Conservation (phyloP, 2,329 filamentous ascomycete genomes). For the Cercospora sp. region DNA sequence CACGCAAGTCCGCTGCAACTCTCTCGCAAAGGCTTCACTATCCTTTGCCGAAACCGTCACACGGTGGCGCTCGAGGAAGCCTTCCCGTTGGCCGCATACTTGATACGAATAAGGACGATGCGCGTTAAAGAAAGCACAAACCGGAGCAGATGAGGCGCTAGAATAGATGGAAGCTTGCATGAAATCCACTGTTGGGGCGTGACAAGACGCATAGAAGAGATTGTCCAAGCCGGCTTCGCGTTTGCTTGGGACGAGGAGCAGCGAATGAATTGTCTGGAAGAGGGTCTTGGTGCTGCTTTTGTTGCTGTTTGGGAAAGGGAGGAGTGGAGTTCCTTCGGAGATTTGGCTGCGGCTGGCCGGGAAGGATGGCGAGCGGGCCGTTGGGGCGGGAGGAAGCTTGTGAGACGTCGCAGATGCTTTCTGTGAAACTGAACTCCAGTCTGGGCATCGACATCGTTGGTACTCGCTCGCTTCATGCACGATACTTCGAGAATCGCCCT, state of each 20-base stretch:
- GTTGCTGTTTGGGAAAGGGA: neutral
- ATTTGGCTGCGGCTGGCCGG: neutral
- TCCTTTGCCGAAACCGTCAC: neutral
- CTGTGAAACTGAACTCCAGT: slow-evolving; percentile 10
- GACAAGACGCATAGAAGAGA: neutral
- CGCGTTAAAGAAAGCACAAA: neutral
- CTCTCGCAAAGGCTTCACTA: neutral
- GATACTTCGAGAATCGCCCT: neutral
- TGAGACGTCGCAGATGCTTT: neutral
- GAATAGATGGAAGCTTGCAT: neutral
- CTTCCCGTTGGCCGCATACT: neutral
- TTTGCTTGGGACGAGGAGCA: neutral
- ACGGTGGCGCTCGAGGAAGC: neutral
- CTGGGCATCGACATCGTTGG: too few relatives aligned
- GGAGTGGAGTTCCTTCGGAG: neutral
- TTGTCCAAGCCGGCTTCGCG: neutral
- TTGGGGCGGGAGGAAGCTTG: neutral
- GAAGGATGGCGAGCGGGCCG: neutral
- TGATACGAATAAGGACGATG: neutral
- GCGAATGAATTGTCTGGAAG: neutral
- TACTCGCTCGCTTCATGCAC: neutral
- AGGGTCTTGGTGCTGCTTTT: neutral
- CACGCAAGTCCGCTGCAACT: neutral
- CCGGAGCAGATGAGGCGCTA: neutral
- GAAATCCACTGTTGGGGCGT: neutral